phyloP scores from a whole-genome alignment of 2,329 filamentous ascomycete genomes.

The Aspergillus glaucus region DNA sequence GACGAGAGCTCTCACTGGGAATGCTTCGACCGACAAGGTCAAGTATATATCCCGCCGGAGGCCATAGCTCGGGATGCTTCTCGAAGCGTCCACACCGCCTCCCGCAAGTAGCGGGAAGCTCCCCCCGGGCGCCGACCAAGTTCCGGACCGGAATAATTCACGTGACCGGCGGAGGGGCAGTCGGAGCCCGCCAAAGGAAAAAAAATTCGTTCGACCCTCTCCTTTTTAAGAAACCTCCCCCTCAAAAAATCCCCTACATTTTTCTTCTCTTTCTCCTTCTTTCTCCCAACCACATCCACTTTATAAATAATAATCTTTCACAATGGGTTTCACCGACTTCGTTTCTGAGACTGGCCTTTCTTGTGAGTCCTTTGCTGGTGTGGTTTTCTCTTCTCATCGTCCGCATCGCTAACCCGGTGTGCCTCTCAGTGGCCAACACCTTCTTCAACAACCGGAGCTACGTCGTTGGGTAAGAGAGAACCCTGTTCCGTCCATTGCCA shows the following conservation, averaged over 20 bases:
- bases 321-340: slow-evolving; percentile 64
- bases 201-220: slow-evolving; percentile 10
- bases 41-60: neutral
- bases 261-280: slow-evolving; percentile 14
- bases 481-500: slow-evolving; percentile 16
- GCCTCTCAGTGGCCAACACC: slow-evolving; percentile 38
- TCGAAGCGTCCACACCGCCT: slow-evolving; percentile 31
- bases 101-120: slow-evolving; percentile 28
- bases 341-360: slow-evolving; percentile 57
- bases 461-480: slow-evolving; percentile 65
- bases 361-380: slow-evolving; percentile 40
- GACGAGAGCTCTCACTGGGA: neutral
- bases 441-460: slow-evolving; percentile 62
- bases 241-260: slow-evolving; percentile 25
- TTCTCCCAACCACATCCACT: slow-evolving; percentile 11
- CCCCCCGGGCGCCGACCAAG: slow-evolving; percentile 13
- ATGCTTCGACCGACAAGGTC: neutral
- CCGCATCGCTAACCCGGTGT: slow-evolving; percentile 22
- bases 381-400: slow-evolving; percentile 13
- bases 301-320: slow-evolving; percentile 21
- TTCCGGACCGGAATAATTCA: slow-evolving; percentile 25
- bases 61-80: slow-evolving; percentile 21
- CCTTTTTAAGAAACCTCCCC: slow-evolving; percentile 3
- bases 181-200: slow-evolving; percentile 13
- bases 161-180: slow-evolving; percentile 23